Evolutionary conservation across 805 yeast species (phyloP).

Genomic region (Ogataea minuta): DNA sequence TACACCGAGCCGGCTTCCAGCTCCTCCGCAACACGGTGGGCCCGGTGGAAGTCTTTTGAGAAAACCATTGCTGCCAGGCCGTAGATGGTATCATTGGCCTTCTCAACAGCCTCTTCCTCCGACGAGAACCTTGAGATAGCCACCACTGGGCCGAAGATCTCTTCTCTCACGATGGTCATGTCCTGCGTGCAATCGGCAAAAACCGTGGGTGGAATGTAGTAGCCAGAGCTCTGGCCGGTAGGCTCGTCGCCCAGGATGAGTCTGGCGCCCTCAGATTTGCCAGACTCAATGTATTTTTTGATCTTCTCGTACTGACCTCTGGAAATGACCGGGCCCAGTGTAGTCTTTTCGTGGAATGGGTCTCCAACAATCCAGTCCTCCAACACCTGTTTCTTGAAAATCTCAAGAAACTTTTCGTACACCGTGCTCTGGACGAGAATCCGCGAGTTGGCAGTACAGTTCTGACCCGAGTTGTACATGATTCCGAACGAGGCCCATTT

Average conservation of each 20-base stretch:
- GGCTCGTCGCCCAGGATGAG: conserved; percentile 42
- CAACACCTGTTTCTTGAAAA: conserved; percentile 45
- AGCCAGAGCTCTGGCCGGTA: conserved; percentile 51
- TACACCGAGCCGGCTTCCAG: conserved; percentile 68
- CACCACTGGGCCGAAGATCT: conserved; percentile 87
- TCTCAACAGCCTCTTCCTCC: conserved; percentile 64
- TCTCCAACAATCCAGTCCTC: conserved; percentile 54
- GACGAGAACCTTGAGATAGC: conserved; percentile 61
- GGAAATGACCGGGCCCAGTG: conserved; percentile 64
- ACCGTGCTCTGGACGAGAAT: conserved; percentile 55
- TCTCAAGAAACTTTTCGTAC: conserved; percentile 50
- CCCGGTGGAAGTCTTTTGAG: conserved; percentile 62
- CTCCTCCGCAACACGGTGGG: conserved; percentile 47
- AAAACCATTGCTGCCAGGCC: conserved; percentile 85
- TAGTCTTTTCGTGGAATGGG: conserved; percentile 45
- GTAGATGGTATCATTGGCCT: conserved; percentile 71
- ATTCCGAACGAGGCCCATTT: conserved; percentile 68
- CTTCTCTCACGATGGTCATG: conserved; percentile 71
- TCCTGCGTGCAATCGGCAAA: conserved; percentile 66
- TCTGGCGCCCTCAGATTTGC: conserved; percentile 49
- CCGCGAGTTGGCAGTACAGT: conserved; percentile 67
- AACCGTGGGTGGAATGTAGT: conserved; percentile 70
- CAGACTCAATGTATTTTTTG: conserved; percentile 41
- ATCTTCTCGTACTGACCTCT: conserved; percentile 56
- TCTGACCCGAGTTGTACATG: conserved; percentile 64